A percentile compares a stretch with the other conserved stretches of the same genome.
phyloP scores from a whole-genome alignment of 352 stramenopile species.

The Phytophthora vignae region DNA sequence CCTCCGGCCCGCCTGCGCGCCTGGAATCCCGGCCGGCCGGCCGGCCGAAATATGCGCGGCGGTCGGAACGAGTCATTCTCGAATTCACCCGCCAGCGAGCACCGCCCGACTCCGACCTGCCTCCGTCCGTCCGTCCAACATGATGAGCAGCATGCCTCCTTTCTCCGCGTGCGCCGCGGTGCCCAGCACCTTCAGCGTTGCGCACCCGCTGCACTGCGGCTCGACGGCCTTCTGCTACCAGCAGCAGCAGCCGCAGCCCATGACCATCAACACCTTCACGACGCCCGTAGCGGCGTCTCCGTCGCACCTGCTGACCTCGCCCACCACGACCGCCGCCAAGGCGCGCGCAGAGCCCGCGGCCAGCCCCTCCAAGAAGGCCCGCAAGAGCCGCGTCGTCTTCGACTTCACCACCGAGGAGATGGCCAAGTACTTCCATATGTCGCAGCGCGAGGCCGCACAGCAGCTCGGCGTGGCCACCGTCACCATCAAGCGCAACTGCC shows the following conservation, averaged over 20 bases:
- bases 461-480: conserved; percentile 65
- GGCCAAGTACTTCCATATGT: conserved; percentile 67
- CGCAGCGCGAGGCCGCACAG: conserved; percentile 59
- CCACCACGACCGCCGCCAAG: conserved; percentile 19
- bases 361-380: conserved; percentile 40
- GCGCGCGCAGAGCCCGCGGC: conserved; percentile 14
- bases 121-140: neutral
- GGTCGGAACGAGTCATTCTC: conserved; percentile 37
- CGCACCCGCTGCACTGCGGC: conserved; percentile 29
- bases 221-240: conserved; percentile 4
- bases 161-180: conserved; percentile 17
- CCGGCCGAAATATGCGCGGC: neutral
- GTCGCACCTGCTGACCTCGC: conserved; percentile 25
- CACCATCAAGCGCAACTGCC: conserved; percentile 70
- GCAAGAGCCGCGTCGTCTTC: conserved; percentile 62
- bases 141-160: conserved; percentile 35
- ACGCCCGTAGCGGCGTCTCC: conserved; percentile 5
- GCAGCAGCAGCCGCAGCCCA: neutral
- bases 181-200: conserved; percentile 30
- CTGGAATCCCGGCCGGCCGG: conserved; percentile 6
- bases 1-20: neutral
- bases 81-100: conserved; percentile 22
- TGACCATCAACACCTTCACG: conserved; percentile 17
- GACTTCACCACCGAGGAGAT: conserved; percentile 65
- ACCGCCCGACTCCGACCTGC: neutral